Evolutionary conservation across 1,284 basidiomycete genomes (phyloP), one percentile per base, ranked within the genome.

Genomic region (Trichosporon sp.): DNA sequence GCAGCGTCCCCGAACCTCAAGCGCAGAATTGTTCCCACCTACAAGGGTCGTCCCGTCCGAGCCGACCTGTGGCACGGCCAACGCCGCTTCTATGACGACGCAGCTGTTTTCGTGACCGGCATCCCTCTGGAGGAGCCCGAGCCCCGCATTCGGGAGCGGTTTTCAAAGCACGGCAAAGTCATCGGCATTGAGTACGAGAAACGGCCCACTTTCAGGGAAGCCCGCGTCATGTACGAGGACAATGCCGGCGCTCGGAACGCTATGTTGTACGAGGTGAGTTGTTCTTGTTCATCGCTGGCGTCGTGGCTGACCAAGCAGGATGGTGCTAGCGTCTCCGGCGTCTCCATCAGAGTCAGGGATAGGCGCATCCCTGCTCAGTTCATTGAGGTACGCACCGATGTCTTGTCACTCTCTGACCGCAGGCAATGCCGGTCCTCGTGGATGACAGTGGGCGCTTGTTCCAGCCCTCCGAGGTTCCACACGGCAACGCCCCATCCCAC

Each of bases 161-260:
- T 81, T 47, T 68, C 60, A n/a, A 70, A 60, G n/a, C 77, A 81
- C 67, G 80, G 80, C 1, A 64, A 53, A n/a, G 75, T 81, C 27
- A 75, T 79, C 29, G 73, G 75, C 2, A 67, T 81, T 60, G 78
- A 79, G 65, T 77, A 73, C 62, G 76, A 75, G 64, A 76, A 73
- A 0, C 21, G 21, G 42, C 32, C 3, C 44, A 66, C 2, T 56
- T 38, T 69, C 72, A 0, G 74, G 23, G 18, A 73, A 1, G 80
- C 76, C 7, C 70, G 79, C 15, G 67, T 81, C 4, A 67, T 81
- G 31, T 81, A 71, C 64, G 71, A 74, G n/a, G 62, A 69, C 12
- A 58, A 51, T 13, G 66, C 60, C 0, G 70, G 76, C 0, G 80
- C 77, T 0, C 32, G 65, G 2, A 25, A 64, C 6, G 80, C 80